Conservation (phyloP, 169 alveolate species). For the Perkinsus chesapeaki region DNA sequence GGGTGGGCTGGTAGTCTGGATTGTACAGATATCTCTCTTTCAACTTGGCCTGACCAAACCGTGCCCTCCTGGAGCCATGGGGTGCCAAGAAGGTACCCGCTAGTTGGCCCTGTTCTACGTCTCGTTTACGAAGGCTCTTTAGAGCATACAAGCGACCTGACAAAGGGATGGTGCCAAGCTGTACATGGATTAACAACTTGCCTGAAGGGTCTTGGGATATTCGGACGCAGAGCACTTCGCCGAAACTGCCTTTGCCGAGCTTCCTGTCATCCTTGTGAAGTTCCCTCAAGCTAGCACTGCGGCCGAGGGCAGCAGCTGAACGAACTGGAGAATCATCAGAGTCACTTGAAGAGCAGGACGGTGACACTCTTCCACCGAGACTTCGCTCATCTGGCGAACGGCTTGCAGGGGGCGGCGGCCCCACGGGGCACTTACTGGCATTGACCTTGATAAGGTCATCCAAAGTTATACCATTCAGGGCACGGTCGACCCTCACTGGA, state of each 20-base stretch:
- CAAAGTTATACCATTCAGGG: background rate
- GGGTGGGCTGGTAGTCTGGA: background rate
- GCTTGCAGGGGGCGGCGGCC: background rate
- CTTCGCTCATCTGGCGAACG: background rate
- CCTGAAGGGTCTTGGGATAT: background rate
- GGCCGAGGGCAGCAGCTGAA: background rate
- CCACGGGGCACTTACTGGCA: background rate
- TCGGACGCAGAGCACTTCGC: background rate
- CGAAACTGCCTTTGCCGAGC: background rate
- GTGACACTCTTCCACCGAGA: background rate
- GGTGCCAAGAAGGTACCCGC: background rate
- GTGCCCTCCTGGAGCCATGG: background rate
- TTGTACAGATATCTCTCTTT: background rate
- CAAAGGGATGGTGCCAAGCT: background rate
- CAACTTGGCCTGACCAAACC: background rate
- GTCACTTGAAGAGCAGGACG: background rate
- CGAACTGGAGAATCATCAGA: background rate
- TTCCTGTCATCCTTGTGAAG: background rate
- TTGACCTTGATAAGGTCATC: background rate
- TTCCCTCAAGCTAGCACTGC: background rate
- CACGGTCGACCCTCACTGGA: background rate
- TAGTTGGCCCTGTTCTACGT: background rate
- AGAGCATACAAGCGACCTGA: background rate
- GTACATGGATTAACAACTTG: background rate
- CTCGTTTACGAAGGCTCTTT: background rate